Base-by-base conservation (phyloP, 2,329 filamentous ascomycete species). In the Cercospora sp. region DNA sequence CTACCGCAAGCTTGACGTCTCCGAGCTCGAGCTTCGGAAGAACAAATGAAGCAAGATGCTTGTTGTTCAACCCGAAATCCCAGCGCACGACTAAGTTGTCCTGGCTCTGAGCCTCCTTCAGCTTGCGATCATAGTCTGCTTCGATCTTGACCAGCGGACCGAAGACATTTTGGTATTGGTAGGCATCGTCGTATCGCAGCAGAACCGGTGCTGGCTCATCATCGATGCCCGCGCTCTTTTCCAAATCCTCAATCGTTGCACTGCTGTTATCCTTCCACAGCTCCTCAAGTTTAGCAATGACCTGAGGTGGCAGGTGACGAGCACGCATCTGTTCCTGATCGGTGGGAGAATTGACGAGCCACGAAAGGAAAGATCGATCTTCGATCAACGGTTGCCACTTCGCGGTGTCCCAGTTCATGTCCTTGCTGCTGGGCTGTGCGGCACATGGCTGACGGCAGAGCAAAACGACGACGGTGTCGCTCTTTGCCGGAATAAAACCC, bases 401-500 rank as follows among this genome's bases (percentile, higher is more conserved):
- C 28, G 94, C 96, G 5, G 94, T 96, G 79, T 99, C 95, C 95
- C 95, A 99, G 79, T 95, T 99, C 94, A 99, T 98, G 77, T 99
- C 95, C 81, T 99, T 99, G 72, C 93, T 94, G 36, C 95, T 98
- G 1, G 94, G 91, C 82, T 92, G 94, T 30, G 95, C 91, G 36
- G 94, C 95, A 80, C 95, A 99, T 58, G 95, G 95, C 80, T 98
- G 95, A 69, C 95, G 93, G 80, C 95, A 99, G 42, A 99, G 87
- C 55, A 99, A 88, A 26, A 99, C 95, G 7, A 99, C 96, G 30
- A 99, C 95, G 0, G 95, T 97, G 77, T 99, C 96, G 10, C 95
- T 98, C 79, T 99, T 99, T 66, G 95, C 95, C 9, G 95, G 96
- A 74, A 99, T 99, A 79, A 99, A 99, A 6, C 95, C 95, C 30